Percentiles rank a stretch among this genome's conserved stretches.
phyloP scores from a whole-genome alignment of 371 early-diverging fungal species.

The Quaeritorhiza haematococci region DNA sequence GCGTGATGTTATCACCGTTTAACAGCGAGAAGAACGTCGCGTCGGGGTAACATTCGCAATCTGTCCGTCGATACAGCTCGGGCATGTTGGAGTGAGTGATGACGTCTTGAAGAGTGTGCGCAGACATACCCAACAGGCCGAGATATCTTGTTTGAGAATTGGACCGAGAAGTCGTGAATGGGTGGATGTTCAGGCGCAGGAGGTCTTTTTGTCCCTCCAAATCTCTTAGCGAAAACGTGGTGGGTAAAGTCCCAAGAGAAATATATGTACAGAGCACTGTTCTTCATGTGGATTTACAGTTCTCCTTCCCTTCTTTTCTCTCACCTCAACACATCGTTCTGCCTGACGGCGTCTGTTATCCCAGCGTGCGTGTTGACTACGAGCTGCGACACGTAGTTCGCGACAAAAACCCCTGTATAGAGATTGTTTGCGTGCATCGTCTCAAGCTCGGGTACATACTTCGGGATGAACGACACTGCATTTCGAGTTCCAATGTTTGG shows the following conservation, averaged over 20 bases:
- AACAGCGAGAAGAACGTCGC: slow-evolving; percentile 8
- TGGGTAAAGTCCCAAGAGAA: too few species aligned
- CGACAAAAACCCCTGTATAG: slow-evolving; percentile 11
- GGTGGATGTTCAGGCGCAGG: too few species aligned
- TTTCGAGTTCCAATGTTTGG: too few species aligned
- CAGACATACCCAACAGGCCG: slow-evolving; percentile 8
- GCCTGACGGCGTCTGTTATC: slow-evolving; percentile 5
- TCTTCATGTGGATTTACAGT: too few species aligned
- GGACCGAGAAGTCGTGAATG: too few species aligned
- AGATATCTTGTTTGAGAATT: too few species aligned
- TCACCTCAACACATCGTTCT: neutral
- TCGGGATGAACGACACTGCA: neutral
- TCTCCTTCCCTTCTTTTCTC: too few species aligned
- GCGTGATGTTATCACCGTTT: too few species aligned
- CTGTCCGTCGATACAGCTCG: neutral
- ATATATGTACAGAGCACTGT: too few species aligned
- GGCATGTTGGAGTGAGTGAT: slow-evolving; percentile 14
- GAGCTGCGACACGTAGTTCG: slow-evolving; percentile 16
- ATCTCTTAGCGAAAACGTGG: too few species aligned
- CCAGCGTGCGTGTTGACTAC: slow-evolving; percentile 11
- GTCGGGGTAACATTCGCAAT: slow-evolving; percentile 10
- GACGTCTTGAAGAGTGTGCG: slow-evolving; percentile 15
- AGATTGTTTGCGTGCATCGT: slow-evolving; percentile 17
- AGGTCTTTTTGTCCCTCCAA: too few species aligned
- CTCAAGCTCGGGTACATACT: slow-evolving; percentile 11